Conservation (phyloP, 2,329 filamentous ascomycete species). For the Rutstroemia sp. region DNA sequence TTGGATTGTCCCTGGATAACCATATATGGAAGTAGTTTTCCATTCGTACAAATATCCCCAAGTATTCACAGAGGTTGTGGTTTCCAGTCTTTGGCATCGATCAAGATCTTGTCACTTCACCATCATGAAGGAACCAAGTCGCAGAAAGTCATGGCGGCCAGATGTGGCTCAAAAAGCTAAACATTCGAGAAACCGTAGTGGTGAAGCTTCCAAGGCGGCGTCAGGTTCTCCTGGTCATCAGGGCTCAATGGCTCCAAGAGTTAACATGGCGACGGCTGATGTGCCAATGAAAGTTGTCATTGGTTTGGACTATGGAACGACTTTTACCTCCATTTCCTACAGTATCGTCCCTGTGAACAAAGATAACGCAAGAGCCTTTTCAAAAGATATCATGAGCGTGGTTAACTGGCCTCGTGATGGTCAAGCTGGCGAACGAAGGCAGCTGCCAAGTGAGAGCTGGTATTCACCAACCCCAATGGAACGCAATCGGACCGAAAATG, state of each 20-base stretch:
- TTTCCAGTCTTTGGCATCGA: too few relatives aligned
- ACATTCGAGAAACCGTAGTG: too few relatives aligned
- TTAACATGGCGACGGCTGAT: not conserved
- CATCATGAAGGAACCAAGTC: too few relatives aligned
- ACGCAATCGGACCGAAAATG: not conserved
- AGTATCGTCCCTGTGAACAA: not conserved
- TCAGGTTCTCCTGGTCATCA: not conserved
- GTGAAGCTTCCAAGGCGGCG: not conserved
- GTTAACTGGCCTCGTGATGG: conserved; percentile 16
- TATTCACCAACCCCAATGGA: conserved; percentile 11
- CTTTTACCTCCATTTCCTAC: conserved; percentile 16
- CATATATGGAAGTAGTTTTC: too few relatives aligned
- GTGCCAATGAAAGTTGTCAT: conserved; percentile 7
- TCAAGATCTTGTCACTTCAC: too few relatives aligned
- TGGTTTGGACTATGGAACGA: conserved; percentile 16
- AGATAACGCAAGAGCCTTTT: not conserved
- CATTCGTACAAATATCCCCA: too few relatives aligned
- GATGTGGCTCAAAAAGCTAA: too few relatives aligned
- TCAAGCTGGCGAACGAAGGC: conserved; percentile 3
- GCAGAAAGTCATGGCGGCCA: too few relatives aligned
- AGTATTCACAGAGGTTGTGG: too few relatives aligned
- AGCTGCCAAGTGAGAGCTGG: conserved; percentile 20
- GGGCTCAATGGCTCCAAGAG: not conserved
- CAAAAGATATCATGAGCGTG: conserved; percentile 12
- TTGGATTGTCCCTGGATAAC: too few relatives aligned